Evolutionary conservation across 768 basidiomycete species (phyloP), one percentile per base, ranked within the genome.

Genomic region (Rhodotorula paludigena): DNA sequence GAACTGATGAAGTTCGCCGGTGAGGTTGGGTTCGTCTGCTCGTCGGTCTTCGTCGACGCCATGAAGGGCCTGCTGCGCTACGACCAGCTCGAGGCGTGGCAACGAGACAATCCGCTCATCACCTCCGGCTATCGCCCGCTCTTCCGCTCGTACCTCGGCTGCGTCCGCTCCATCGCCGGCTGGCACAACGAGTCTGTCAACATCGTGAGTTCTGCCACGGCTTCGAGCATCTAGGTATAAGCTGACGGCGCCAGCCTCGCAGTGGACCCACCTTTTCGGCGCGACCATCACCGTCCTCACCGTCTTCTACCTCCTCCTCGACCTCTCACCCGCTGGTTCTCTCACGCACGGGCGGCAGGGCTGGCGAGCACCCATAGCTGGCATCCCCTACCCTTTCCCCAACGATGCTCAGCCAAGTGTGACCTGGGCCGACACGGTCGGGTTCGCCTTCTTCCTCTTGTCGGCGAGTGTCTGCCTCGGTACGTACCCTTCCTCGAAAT

Each of bases 391-490:
- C 64, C 77, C 81, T 32, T 79, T 79, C 52, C 81, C 87, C 73
- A 78, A 87, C 60, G 78, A 78, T 36, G 77, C 79, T 32, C 83
- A 87, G 68, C 81, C 82, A 30, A 79, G 81, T 48, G 80, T 85
- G 38, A 55, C 38, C 32, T 86, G 84, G 85, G 67, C 79, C 45
- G 89, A 90, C 76, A 79, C 80, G 33, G 81, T 81, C 20, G 84
- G 85, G 7, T 81, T 91, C 72, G 78, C 78, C 30, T 77, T 86
- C 59, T 94, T 91, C 78, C 80, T 92, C 49, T 66, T 80, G 3
- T 85, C 86, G 16, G 89, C 90, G 0, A 80, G 86, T n/a, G 82
- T 85, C 49, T 93, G 90, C 78, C 81, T 93, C 49, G 79, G 81
- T 48, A 10, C 30, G 67, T 16, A 15, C 5, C 3, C 32, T 16